Conservation (phyloP, 1,284 basidiomycete genomes). For the Pulchroboletus neoregius region DNA sequence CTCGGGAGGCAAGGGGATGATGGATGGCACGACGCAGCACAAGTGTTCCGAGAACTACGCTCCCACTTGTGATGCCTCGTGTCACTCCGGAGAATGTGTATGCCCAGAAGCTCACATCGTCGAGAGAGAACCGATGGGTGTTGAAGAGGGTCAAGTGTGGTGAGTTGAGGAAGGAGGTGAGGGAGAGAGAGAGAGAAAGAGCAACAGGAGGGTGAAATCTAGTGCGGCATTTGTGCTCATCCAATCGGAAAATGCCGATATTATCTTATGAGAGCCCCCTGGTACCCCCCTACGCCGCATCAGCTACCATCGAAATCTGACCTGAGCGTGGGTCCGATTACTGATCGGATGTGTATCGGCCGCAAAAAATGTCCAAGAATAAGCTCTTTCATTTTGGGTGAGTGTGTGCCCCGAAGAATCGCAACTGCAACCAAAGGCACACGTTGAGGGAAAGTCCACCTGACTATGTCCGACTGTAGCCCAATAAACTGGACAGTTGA, state of each 20-base stretch:
- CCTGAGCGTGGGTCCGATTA: too few relatives aligned
- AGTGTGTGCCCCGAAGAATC: too few relatives aligned
- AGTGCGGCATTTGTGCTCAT: conserved; percentile 4
- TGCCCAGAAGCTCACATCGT: background rate
- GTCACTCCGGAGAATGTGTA: background rate
- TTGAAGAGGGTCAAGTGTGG: background rate
- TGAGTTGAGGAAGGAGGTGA: background rate
- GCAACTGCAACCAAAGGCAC: too few relatives aligned
- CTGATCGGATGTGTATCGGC: too few relatives aligned
- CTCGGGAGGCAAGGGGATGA: background rate
- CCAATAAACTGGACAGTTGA: too few relatives aligned
- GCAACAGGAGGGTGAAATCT: background rate
- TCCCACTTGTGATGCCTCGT: conserved; percentile 38
- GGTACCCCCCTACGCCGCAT: too few relatives aligned
- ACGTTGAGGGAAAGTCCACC: too few relatives aligned
- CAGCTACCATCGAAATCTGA: too few relatives aligned
- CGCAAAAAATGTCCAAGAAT: too few relatives aligned
- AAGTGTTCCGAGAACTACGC: conserved; percentile 49
- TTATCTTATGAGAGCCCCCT: background rate
- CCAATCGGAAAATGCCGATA: background rate
- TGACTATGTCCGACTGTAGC: too few relatives aligned
- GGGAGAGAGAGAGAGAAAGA: background rate
- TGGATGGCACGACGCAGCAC: conserved; percentile 23
- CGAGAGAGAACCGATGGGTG: background rate
- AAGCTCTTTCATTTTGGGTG: too few relatives aligned